These are phyloP conservation scores for Neurospora sp. DNA, from an alignment of 495 filamentous ascomycete genomes.

Conservation along the genomic window DNA sequence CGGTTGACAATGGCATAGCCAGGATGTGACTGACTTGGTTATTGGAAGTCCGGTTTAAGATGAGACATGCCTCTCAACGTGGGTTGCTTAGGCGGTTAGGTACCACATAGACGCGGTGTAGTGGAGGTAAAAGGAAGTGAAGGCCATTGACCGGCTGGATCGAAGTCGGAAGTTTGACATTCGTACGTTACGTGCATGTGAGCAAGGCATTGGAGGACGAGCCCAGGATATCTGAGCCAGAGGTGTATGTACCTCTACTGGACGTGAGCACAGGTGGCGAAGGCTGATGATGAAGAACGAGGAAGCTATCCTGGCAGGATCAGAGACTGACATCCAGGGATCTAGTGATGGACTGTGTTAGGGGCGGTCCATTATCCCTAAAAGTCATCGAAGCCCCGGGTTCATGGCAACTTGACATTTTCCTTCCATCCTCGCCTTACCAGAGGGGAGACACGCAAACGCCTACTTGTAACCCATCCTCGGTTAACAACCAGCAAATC, in stretches of 20 bases:
- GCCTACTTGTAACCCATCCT: background rate
- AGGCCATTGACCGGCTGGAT: background rate
- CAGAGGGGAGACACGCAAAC: background rate
- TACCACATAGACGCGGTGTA: background rate
- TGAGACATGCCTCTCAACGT: background rate
- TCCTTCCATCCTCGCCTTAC: background rate
- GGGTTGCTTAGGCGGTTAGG: background rate
- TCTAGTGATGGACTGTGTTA: background rate
- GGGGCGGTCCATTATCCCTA: background rate
- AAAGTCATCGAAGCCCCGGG: background rate
- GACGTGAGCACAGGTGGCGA: background rate
- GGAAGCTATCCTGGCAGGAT: background rate
- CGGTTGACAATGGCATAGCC: background rate
- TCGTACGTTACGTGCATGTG: background rate
- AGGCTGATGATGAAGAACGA: background rate
- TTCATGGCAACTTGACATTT: background rate
- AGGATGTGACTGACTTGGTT: background rate
- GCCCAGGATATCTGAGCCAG: background rate
- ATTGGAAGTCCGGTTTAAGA: background rate
- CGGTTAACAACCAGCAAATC: background rate
- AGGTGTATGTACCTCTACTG: background rate
- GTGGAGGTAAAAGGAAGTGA: background rate
- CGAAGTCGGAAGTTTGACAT: background rate
- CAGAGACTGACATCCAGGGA: background rate
- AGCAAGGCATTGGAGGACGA: background rate